Conservation (phyloP, 2,329 filamentous ascomycete species). For the Fusarium gaditjirri region DNA sequence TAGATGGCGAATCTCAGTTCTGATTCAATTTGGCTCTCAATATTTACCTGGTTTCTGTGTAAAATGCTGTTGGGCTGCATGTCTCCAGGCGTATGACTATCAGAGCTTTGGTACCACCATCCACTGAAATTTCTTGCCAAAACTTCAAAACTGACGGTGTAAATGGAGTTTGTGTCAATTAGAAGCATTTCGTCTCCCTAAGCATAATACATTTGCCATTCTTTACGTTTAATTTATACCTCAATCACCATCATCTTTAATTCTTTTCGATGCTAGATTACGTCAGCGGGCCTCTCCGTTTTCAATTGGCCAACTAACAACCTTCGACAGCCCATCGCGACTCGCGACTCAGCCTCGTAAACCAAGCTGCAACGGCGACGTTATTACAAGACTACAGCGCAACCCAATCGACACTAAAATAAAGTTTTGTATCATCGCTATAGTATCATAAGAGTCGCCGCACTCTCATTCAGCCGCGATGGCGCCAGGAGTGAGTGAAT, state of each 20-base stretch:
- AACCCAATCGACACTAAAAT: constrained; percentile 6
- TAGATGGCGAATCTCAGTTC: constrained; percentile 42
- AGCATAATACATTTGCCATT: neutral
- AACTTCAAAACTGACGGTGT: neutral
- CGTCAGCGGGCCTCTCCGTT: constrained; percentile 32
- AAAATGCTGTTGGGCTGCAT: neutral
- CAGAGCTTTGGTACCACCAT: neutral
- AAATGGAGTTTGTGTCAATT: neutral
- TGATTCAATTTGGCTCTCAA: constrained; percentile 14
- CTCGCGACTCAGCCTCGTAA: constrained; percentile 42
- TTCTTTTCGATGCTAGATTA: constrained; percentile 22
- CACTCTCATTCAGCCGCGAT: constrained; percentile 43
- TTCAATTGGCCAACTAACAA: constrained; percentile 38
- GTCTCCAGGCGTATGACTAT: neutral
- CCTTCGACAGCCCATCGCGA: constrained; percentile 23
- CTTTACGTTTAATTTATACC: neutral
- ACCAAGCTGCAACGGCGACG: constrained; percentile 12
- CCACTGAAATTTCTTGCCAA: neutral
- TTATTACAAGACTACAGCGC: constrained; percentile 10
- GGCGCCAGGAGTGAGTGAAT: constrained; percentile 54
- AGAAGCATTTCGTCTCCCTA: neutral
- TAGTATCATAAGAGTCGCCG: neutral
- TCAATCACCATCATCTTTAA: neutral
- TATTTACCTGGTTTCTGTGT: neutral
- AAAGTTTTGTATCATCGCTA: neutral